These are phyloP conservation scores for Diplodia scrobiculata DNA, from an alignment of 2,329 filamentous ascomycete species.

Conservation along the genomic window DNA sequence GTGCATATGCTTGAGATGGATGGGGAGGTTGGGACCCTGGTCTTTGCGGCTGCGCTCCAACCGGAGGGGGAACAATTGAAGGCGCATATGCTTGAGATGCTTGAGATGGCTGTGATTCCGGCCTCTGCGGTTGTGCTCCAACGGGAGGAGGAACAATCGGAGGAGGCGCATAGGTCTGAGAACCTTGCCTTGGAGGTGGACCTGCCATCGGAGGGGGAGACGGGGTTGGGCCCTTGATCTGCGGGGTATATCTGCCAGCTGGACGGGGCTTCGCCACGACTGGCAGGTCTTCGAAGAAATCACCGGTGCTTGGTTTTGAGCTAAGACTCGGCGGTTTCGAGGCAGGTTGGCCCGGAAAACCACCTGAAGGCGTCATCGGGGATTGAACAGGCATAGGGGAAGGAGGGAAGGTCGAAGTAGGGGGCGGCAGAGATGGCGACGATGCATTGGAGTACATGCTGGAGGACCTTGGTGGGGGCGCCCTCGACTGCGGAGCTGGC, in stretches of 20 bases:
- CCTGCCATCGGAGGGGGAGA: slow-evolving; percentile 31
- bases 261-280: slow-evolving; percentile 47
- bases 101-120: slow-evolving; percentile 27
- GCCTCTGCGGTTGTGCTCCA: slow-evolving; percentile 4
- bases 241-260: slow-evolving; percentile 46
- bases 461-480: slow-evolving; percentile 62
- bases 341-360: slow-evolving; percentile 29
- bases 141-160: slow-evolving; percentile 13
- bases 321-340: slow-evolving; percentile 33
- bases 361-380: slow-evolving; percentile 36
- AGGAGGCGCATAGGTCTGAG: slow-evolving; percentile 18
- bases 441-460: slow-evolving; percentile 54
- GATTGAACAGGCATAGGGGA: slow-evolving; percentile 48
- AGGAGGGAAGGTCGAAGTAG: slow-evolving; percentile 43
- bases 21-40: slow-evolving; percentile 27
- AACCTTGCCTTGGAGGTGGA: slow-evolving; percentile 12
- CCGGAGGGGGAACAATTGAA: slow-evolving; percentile 4
- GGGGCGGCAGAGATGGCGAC: slow-evolving; percentile 35
- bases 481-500: slow-evolving; percentile 47
- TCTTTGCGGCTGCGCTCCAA: slow-evolving; percentile 3
- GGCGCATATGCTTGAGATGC: slow-evolving; percentile 24
- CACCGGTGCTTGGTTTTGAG: slow-evolving; percentile 40
- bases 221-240: slow-evolving; percentile 34
- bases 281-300: slow-evolving; percentile 55
- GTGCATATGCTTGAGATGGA: background rate